phyloP scores from a whole-genome alignment of 148 eudicot species.

The Polygonum aviculare region DNA sequence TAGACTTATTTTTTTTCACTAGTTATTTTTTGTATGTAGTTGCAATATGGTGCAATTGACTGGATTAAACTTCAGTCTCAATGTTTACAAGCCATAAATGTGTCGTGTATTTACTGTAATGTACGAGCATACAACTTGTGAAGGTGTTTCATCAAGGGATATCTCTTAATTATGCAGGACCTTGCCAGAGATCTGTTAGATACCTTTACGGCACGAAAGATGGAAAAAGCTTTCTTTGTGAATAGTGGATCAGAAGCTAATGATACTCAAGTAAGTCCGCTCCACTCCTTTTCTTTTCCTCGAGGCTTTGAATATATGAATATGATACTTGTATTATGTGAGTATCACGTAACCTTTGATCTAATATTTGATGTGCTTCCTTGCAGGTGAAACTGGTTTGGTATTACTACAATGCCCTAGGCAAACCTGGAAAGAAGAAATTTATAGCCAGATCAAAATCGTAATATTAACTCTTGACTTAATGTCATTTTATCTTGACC shows the following conservation, averaged over 20 bases:
- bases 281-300: background rate
- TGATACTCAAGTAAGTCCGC: conserved; percentile 69
- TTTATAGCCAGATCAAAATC: conserved; percentile 88
- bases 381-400: conserved; percentile 95
- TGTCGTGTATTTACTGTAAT: background rate
- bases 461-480: conserved; percentile 29
- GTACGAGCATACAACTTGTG: background rate
- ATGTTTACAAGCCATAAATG: background rate
- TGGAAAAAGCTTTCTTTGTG: conserved; percentile 85
- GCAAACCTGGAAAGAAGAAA: conserved; percentile 92
- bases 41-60: background rate
- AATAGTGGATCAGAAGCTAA: conserved; percentile 98
- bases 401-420: conserved; percentile 97
- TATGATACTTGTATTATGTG: background rate
- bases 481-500: background rate
- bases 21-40: background rate
- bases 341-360: background rate
- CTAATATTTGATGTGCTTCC: conserved; percentile 4
- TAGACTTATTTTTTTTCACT: background rate
- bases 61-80: conserved; percentile 2
- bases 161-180: conserved; percentile 40
- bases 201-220: conserved; percentile 65
- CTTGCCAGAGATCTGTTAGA: conserved; percentile 79
- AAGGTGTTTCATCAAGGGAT: background rate
- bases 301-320: background rate